Percentiles rank a stretch among this genome's conserved stretches.
phyloP scores from a whole-genome alignment of 2,329 filamentous ascomycete species.

The Aureobasidium lini region DNA sequence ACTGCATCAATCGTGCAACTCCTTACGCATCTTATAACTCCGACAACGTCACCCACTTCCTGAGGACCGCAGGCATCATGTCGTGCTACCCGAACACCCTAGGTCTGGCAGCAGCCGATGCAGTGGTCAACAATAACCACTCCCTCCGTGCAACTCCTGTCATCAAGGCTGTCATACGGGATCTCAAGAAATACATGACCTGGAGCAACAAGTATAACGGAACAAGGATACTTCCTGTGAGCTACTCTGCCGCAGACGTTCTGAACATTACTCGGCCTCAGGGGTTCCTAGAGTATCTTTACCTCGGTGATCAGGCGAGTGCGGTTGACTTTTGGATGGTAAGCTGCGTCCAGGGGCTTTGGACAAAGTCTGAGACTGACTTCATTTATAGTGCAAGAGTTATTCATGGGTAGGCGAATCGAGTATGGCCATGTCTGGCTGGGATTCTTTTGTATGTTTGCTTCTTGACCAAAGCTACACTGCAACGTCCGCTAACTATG shows the following conservation, averaged over 20 bases:
- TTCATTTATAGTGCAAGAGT: background rate
- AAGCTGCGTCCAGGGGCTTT: background rate
- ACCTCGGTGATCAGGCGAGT: background rate
- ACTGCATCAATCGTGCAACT: conserved; percentile 7
- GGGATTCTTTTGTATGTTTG: background rate
- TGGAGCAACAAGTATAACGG: conserved; percentile 11
- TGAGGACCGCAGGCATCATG: conserved; percentile 14
- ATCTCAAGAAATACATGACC: conserved; percentile 16
- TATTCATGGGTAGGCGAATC: background rate
- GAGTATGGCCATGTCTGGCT: background rate
- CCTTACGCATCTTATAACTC: conserved; percentile 15
- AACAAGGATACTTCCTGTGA: conserved; percentile 16
- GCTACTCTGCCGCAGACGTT: conserved; percentile 11
- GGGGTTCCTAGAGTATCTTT: conserved; percentile 13
- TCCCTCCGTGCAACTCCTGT: conserved; percentile 14
- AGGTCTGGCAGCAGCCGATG: conserved; percentile 11
- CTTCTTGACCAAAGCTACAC: background rate
- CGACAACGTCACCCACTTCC: background rate
- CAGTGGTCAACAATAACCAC: conserved; percentile 12
- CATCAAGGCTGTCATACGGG: conserved; percentile 16
- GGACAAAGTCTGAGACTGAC: background rate
- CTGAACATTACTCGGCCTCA: background rate
- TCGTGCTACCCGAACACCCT: conserved; percentile 13
- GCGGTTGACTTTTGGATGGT: conserved; percentile 14
- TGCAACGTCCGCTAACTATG: background rate